These are phyloP conservation scores for Epicoccum nigrum DNA, from an alignment of 2,329 filamentous ascomycete genomes.

Conservation along the genomic window DNA sequence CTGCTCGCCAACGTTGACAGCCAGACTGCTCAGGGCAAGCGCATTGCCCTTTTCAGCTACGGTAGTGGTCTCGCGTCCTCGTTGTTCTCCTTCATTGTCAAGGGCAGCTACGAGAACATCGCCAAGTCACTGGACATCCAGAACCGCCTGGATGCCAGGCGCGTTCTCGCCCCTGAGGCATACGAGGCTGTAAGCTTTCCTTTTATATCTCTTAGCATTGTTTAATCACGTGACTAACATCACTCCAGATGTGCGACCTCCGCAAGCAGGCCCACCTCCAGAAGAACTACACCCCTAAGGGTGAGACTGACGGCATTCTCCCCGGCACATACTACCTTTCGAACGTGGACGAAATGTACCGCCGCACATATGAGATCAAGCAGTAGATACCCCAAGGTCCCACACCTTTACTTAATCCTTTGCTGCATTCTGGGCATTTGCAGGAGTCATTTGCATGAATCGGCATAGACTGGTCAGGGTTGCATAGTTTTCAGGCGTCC, in stretches of 20 bases:
- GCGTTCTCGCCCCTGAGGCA: slow-evolving; percentile 54
- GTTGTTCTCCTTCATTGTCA: slow-evolving; percentile 58
- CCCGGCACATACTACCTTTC: slow-evolving; percentile 60
- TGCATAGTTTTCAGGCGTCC: slow-evolving; percentile 29
- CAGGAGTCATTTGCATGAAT: slow-evolving; percentile 40
- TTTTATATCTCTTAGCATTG: slow-evolving; percentile 18
- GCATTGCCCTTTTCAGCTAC: slow-evolving; percentile 60
- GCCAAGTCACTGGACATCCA: slow-evolving; percentile 56
- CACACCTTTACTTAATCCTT: slow-evolving; percentile 34
- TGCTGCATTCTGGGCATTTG: slow-evolving; percentile 45
- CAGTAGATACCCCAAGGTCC: slow-evolving; percentile 43
- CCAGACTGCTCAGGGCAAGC: slow-evolving; percentile 56
- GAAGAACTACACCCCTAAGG: slow-evolving; percentile 56
- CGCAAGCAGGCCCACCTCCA: slow-evolving; percentile 58
- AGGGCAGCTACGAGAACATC: slow-evolving; percentile 55
- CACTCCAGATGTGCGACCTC: slow-evolving; percentile 56
- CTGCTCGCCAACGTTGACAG: slow-evolving; percentile 55
- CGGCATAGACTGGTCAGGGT: slow-evolving; percentile 35
- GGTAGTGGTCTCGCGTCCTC: slow-evolving; percentile 59
- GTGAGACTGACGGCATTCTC: slow-evolving; percentile 52
- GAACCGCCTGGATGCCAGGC: slow-evolving; percentile 52
- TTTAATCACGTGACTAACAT: slow-evolving; percentile 32
- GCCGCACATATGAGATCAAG: slow-evolving; percentile 57
- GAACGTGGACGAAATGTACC: slow-evolving; percentile 58
- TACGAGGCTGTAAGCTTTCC: slow-evolving; percentile 53